Evolutionary conservation across 2,329 filamentous ascomycete species (phyloP), one percentile per base, ranked within the genome.

Genomic region (Ceratocystis alfenasii): DNA sequence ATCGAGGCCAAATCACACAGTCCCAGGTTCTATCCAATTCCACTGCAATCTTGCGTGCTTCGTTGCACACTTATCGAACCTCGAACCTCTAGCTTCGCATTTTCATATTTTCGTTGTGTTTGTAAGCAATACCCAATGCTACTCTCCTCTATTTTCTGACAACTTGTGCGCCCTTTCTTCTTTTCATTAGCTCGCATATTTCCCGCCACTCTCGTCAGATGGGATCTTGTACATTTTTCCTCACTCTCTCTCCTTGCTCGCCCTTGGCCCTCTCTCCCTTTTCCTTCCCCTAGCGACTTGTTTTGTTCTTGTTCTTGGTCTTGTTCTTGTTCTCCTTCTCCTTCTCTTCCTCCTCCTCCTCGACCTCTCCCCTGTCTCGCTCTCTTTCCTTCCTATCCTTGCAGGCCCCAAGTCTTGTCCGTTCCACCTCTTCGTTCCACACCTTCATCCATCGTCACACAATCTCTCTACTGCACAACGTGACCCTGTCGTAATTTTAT

Each of bases 181-280:
- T 30, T 28, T 28, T 22, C 15, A 15, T 8, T 57, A 12, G 22
- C 20, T 8, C 10, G 53, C 25, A 57, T 17, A 10, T 12, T 57
- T 57, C 28, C 22, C 53, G 53, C 25, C 53, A 57, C 53, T 57
- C 46, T 50, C 1, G 46, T 50, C 22, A 57, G 25, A 57, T 33
- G 20, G 46, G 46, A 50, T 4, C 46, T 22, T 50, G n/a, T 12
- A n/a, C 20, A n/a, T 36, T 50, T 20, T 62, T 63, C 17, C n/a
- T 53, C 22, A 22, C 8, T 69, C 68, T 68, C 61, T 67, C 63
- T 67, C 36, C 64, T 68, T 64, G 69, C 46, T 48, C 53, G 20
- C 48, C 60, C 53, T 63, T 46, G 28, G 28, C 68, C 44, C 48
- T 60, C 50, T 62, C 46, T 65, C 53, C 30, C 44, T 48, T n/a